Base-by-base conservation (phyloP, 2,329 filamentous ascomycete genomes). In the Scolecobasidium constrictum region DNA sequence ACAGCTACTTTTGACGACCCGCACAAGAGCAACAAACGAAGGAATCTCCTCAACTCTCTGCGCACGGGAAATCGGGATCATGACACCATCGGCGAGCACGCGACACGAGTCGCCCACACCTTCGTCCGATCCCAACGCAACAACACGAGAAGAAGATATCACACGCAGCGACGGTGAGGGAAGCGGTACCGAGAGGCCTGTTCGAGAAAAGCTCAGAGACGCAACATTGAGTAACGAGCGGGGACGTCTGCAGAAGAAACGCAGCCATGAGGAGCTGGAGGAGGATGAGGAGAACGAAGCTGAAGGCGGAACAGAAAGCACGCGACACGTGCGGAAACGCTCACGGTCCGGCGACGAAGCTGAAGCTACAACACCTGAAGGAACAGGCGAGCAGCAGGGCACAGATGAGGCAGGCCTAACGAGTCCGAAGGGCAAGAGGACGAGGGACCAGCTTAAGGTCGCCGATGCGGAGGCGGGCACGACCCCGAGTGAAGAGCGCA, bases 121-220 rank as follows among this genome's bases (percentile, higher is more conserved):
- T 20, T 45, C 47, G 34, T 37, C 47, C 19, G 46, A 21, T 43
- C 26, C 50, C 15, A 47, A 46, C 18, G 35, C 46, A 7, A 48
- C 49, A 28, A 43, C 51, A 13, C 58, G 58, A 3, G 57, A 42
- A n/a, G n/a, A 23, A 21, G 18, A 57, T 20, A 50, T 57, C 28
- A 20, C 28, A n/a, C 31, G 15, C 28, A 63, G 59, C 45, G 67
- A 70, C 48, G 61, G 58, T 44, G n/a, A n/a, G n/a, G 66, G 69
- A 34, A 62, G 60, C 46, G 26, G 36, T 26, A 68, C 70, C 47
- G 75, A 78, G 55, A 69, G 68, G 46, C 73, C 73, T 6, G 72
- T 78, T 28, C 64, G 76, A 45, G 71, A 78, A 55, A 74, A 77
- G 58, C 61, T 81, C 42, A 72, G 76, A 57, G 71, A 78, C 52